Evolutionary conservation across 495 filamentous ascomycete genomes (phyloP), one percentile per base, ranked within the genome.

Genomic region (Neurospora tetraspora): DNA sequence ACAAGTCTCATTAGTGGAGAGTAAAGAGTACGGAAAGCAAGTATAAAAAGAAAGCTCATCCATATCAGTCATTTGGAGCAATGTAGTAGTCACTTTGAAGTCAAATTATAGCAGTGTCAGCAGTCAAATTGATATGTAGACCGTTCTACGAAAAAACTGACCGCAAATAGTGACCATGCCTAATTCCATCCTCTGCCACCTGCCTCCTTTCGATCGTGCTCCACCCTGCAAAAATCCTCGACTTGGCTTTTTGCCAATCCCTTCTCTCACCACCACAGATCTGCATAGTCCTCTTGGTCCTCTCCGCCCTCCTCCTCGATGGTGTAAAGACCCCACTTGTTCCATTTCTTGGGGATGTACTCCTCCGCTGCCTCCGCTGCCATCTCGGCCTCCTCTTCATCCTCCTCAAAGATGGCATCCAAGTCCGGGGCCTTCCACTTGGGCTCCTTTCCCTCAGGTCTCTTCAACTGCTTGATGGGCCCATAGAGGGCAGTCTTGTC

Each of bases 381-480:
- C 45, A 2, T 0, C 11, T 2, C 45, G 9, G 20, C 4, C 11
- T 59, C 20, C 2, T 59, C 47, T 0, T 59, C 47, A 1, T 59
- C 47, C 0, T 59, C 47, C 5, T 27, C 47, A 0, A 14, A 4
- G 2, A 59, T 27, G 0, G 47, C 47, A 1, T 59, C 20, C 0
- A 59, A 11, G 0, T 31, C 20, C 1, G 20, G 47, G 1, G 11
- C 2, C 11, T 59, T 59, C 47, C 47, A 31, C 11, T 59, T 27
- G 11, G 0, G 0, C 11, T 7, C 10, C 23, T 3, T 27, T 14
- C 23, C 1, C 0, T 53, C 2, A 2, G 20, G 0, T 1, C 1
- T 27, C 11, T 59, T 7, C 18, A 20, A 20, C 18, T 5, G 0
- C 42, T 20, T 0, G 0, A 2, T 1, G 1, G 3, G 9, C 8